A percentile compares a stretch with the other conserved stretches of the same genome.
Conservation (phyloP, 495 filamentous ascomycete genomes). For the Annulohypoxylon stygium region DNA sequence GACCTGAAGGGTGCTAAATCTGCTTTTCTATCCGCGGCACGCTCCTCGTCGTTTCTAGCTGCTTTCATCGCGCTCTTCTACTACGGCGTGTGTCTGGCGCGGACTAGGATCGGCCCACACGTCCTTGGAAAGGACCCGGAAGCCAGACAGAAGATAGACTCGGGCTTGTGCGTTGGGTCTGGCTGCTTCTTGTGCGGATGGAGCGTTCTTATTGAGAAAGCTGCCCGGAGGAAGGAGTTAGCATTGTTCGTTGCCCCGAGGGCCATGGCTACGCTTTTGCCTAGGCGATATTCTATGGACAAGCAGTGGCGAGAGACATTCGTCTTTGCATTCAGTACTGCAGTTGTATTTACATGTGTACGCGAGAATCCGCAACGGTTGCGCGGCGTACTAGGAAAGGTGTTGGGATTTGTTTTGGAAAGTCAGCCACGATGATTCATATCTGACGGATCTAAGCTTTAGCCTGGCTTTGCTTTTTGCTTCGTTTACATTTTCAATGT, state of each 20-base stretch:
- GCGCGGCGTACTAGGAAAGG: conserved; percentile 78
- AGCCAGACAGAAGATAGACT: conserved; percentile 60
- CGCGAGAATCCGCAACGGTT: conserved; percentile 75
- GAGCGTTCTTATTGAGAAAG: conserved; percentile 83
- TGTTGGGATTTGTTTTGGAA: conserved; percentile 70
- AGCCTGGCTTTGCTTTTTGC: background rate
- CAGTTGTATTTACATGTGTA: conserved; percentile 79
- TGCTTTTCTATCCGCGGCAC: conserved; percentile 71
- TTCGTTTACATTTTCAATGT: background rate
- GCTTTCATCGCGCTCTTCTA: conserved; percentile 87
- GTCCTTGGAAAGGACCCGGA: conserved; percentile 66
- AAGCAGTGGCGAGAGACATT: conserved; percentile 81
- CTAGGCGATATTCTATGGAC: conserved; percentile 75
- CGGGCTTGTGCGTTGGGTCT: conserved; percentile 77
- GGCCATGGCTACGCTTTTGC: conserved; percentile 81
- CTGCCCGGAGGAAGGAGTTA: conserved; percentile 78
- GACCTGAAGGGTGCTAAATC: conserved; percentile 55
- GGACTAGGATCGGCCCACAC: conserved; percentile 82
- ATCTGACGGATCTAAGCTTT: background rate
- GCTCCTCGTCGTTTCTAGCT: conserved; percentile 86
- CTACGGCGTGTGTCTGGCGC: conserved; percentile 86
- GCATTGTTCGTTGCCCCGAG: conserved; percentile 88
- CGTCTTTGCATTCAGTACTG: conserved; percentile 79
- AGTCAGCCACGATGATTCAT: conserved; percentile 32
- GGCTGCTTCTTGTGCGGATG: conserved; percentile 87